These are phyloP conservation scores for Theobroma grandiflorum DNA, from an alignment of 441 rosid genomes.

Conservation along the genomic window DNA sequence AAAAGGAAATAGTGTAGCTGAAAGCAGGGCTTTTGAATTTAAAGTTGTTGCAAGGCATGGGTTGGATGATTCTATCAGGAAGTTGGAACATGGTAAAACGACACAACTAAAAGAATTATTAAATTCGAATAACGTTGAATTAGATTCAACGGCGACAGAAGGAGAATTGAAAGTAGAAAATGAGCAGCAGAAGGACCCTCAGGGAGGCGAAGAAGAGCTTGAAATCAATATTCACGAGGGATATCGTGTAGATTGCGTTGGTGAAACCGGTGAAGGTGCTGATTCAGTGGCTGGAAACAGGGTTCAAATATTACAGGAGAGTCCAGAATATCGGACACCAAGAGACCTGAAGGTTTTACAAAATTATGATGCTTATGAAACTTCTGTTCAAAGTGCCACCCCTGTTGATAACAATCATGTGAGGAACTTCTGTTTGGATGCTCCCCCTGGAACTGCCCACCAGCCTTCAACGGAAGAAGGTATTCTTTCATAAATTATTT, in stretches of 20 bases:
- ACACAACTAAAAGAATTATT: not conserved
- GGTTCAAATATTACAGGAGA: not conserved
- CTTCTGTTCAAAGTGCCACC: not conserved
- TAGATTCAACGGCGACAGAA: not conserved
- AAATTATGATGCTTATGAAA: not conserved
- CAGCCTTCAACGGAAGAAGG: not conserved
- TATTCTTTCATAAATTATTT: not conserved
- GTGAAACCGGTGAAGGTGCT: not conserved
- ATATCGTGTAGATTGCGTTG: not conserved
- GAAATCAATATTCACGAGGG: not conserved
- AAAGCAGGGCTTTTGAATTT: not conserved
- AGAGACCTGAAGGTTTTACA: not conserved
- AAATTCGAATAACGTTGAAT: not conserved
- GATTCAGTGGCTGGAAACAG: not conserved
- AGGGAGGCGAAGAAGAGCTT: not conserved
- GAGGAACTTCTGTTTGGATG: not conserved
- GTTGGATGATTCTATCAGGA: not conserved
- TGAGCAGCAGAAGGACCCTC: not conserved
- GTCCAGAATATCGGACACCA: not conserved
- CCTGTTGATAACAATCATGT: not conserved
- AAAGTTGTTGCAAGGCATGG: not conserved
- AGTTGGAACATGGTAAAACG: not conserved
- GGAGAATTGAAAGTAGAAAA: not conserved
- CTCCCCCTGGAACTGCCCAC: not conserved
- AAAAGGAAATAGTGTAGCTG: not conserved